Evolutionary conservation across 305 asterid genomes (phyloP), one percentile per base, ranked within the genome.

Genomic region (Ilex paraguariensis): DNA sequence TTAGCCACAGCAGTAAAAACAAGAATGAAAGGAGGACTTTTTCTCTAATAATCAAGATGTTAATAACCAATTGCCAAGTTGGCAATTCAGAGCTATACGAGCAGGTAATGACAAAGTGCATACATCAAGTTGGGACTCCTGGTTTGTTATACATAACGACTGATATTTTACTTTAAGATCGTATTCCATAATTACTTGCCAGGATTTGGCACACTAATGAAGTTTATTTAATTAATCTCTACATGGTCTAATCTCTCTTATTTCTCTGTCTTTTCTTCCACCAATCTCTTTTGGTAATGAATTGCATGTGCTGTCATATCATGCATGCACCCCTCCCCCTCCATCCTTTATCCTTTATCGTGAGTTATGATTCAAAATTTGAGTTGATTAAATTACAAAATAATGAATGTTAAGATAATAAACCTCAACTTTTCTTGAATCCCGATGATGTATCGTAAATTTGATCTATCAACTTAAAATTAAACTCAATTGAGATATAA

Each of bases 81-180:
- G 76, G 68, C 66, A 68, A 42, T 49, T 60, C 65, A 36, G 64
- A 16, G 13, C 44, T 31, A 70, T 51, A 44, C 52, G 42, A 51
- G 11, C 55, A 42, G 12, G 57, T 58, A 40, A 58, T 3, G 79
- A 64, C 82, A 63, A 63, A 63, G 40, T 57, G 62, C 57, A 57
- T 17, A 61, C 59, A 63, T 74, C 73, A 77, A 79, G 81, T 75
- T 79, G 78, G 80, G 74, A 63, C 28, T 72, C 80, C 81, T 66
- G 59, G 67, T 72, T 67, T 60, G 66, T 36, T 30, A 32, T 55
- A 53, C 68, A 74, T 59, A 54, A 16, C 53, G 13, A 68, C 59
- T 57, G 36, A 57, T 64, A 71, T 64, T 59, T 71, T 71, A 61
- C 74, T 61, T 21, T 32, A 65, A 63, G 60, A 60, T 70, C 60